Conservation (phyloP, 2,329 filamentous ascomycete genomes). For the Colletotrichum incanum region DNA sequence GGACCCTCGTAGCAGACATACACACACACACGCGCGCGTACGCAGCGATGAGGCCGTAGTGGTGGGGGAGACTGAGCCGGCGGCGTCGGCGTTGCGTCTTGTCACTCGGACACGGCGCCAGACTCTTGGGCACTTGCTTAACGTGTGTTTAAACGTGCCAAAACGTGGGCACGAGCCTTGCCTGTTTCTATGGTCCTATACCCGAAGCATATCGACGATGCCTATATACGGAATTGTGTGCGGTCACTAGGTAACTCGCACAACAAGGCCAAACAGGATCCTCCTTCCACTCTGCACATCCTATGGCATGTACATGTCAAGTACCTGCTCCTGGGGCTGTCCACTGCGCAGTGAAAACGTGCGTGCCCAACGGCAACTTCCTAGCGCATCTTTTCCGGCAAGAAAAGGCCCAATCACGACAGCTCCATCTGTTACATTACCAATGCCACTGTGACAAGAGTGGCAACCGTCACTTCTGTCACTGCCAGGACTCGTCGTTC, state of each 20-base stretch:
- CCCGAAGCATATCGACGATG: too few species aligned
- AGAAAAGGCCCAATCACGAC: slow-evolving; percentile 5
- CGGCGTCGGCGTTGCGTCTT: neutral
- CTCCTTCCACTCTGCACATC: too few species aligned
- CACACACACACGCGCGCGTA: too few species aligned
- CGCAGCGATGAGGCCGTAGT: neutral
- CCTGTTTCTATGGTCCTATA: neutral
- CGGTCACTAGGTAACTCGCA: too few species aligned
- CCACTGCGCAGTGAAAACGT: neutral
- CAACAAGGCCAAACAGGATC: too few species aligned
- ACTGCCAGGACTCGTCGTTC: neutral
- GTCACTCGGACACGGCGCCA: neutral
- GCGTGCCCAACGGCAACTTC: slow-evolving; percentile 15
- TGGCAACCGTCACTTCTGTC: neutral
- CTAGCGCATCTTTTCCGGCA: slow-evolving; percentile 3
- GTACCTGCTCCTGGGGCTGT: neutral
- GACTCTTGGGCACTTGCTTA: neutral
- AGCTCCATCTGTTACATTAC: neutral
- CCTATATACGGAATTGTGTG: too few species aligned
- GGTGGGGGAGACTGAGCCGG: neutral
- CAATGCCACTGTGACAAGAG: slow-evolving; percentile 11
- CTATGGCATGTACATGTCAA: neutral
- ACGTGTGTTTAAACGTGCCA: neutral
- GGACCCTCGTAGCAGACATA: neutral
- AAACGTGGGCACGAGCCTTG: slow-evolving; percentile 1